Conservation (phyloP, 371 early-diverging fungal genomes). For the Catenaria anguillulae region DNA sequence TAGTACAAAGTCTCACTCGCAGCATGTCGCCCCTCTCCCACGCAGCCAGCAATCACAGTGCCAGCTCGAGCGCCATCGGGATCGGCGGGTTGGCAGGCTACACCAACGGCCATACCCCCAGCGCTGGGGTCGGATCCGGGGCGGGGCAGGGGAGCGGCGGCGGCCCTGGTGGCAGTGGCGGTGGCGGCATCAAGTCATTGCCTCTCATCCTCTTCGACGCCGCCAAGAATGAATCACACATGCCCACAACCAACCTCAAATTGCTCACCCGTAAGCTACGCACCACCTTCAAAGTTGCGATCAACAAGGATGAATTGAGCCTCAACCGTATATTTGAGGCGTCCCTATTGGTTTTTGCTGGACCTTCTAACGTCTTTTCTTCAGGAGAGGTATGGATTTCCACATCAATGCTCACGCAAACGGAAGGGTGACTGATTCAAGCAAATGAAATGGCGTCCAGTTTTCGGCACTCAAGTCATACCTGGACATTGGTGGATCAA, state of each 20-base stretch:
- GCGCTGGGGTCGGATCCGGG: too few relatives aligned
- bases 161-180: not conserved
- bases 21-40: too few relatives aligned
- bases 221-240: not conserved
- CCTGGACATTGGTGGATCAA: slow-evolving; percentile 36
- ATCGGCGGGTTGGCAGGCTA: too few relatives aligned
- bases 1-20: too few relatives aligned
- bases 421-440: too few relatives aligned
- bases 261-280: not conserved
- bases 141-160: not conserved
- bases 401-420: not conserved
- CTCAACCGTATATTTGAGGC: slow-evolving; percentile 23
- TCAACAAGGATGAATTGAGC: slow-evolving; percentile 31
- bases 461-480: slow-evolving; percentile 31
- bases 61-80: too few relatives aligned
- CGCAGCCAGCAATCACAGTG: too few relatives aligned
- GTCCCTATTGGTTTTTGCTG: slow-evolving; percentile 29
- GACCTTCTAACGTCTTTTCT: slow-evolving; percentile 31
- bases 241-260: slow-evolving; percentile 4
- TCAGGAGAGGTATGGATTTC: too few relatives aligned
- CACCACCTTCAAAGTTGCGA: not conserved
- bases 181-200: not conserved
- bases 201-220: slow-evolving; percentile 6
- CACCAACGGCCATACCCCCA: too few relatives aligned
- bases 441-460: too few relatives aligned